Evolutionary conservation across 2,329 filamentous ascomycete genomes (phyloP).

Genomic region (Berkeleyomyces rouxiae): DNA sequence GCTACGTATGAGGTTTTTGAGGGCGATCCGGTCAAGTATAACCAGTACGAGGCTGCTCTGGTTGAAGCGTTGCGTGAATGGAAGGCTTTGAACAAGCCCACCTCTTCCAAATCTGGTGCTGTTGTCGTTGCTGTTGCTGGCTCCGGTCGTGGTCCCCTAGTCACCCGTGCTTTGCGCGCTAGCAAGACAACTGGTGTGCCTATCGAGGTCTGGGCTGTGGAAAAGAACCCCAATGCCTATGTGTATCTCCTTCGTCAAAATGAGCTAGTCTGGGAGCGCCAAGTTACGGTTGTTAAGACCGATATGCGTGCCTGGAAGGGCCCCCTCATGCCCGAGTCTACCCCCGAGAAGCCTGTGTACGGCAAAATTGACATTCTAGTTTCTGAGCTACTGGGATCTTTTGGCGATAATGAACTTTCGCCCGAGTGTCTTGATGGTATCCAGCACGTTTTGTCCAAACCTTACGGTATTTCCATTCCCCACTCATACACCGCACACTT

Average conservation of each 20-base stretch:
- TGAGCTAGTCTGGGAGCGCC: conserved; percentile 58
- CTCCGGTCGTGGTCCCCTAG: conserved; percentile 79
- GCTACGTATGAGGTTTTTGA: conserved; percentile 98
- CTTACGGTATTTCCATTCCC: conserved; percentile 83
- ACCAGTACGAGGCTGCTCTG: conserved; percentile 81
- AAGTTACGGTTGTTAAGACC: conserved; percentile 78
- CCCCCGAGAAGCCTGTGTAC: conserved; percentile 29
- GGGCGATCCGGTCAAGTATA: conserved; percentile 94
- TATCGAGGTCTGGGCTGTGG: conserved; percentile 79
- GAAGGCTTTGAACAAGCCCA: conserved; percentile 53
- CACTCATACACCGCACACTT: conserved; percentile 84
- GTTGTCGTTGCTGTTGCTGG: conserved; percentile 86
- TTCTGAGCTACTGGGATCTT: conserved; percentile 86
- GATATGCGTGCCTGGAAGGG: conserved; percentile 97
- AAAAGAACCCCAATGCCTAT: conserved; percentile 97
- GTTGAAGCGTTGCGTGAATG: conserved; percentile 69
- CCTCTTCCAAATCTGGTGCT: conserved; percentile 50
- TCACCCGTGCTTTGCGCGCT: conserved; percentile 71
- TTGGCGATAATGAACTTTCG: conserved; percentile 91
- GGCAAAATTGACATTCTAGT: conserved; percentile 79
- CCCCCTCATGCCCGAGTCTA: conserved; percentile 36
- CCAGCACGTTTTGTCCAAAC: conserved; percentile 64
- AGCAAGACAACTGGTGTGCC: conserved; percentile 58
- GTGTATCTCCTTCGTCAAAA: conserved; percentile 84
- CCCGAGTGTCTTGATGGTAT: conserved; percentile 95